Conservation (phyloP, 495 filamentous ascomycete species). For the Cercophora samala region DNA sequence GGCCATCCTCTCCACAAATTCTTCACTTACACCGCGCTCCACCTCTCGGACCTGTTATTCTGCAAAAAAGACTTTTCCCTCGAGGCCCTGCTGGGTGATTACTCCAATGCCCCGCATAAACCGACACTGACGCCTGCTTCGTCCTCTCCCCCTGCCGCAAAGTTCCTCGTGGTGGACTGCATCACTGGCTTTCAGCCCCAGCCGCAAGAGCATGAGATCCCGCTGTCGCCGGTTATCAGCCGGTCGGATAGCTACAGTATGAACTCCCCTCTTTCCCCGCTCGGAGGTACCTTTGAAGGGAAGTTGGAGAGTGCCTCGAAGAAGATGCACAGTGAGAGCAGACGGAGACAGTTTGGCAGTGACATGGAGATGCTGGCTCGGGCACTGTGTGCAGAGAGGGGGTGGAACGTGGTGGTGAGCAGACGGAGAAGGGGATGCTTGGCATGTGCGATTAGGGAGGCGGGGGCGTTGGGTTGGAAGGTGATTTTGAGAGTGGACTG, state of each 20-base stretch:
- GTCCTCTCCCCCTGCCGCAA: slow-evolving; percentile 27
- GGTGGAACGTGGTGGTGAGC: slow-evolving; percentile 66
- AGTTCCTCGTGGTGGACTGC: slow-evolving; percentile 54
- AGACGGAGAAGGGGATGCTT: slow-evolving; percentile 61
- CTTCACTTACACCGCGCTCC: slow-evolving; percentile 55
- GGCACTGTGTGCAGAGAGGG: slow-evolving; percentile 66
- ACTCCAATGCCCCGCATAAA: slow-evolving; percentile 30
- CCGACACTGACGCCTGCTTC: slow-evolving; percentile 28
- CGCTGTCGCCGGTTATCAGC: slow-evolving; percentile 35
- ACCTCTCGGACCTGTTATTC: slow-evolving; percentile 49
- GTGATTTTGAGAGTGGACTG: slow-evolving; percentile 62
- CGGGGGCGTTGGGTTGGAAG: slow-evolving; percentile 61
- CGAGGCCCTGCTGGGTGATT: slow-evolving; percentile 41
- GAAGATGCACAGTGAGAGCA: slow-evolving; percentile 51
- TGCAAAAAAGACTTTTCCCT: slow-evolving; percentile 39
- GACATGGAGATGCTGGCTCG: slow-evolving; percentile 63
- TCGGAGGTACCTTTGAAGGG: not conserved
- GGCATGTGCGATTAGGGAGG: slow-evolving; percentile 67
- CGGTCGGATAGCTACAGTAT: slow-evolving; percentile 25
- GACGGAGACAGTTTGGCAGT: slow-evolving; percentile 50
- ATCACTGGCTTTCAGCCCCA: slow-evolving; percentile 47
- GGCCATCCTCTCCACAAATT: slow-evolving; percentile 65
- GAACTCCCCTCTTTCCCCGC: slow-evolving; percentile 8
- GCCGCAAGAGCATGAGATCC: slow-evolving; percentile 37
- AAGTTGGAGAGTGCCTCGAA: slow-evolving; percentile 33